A percentile compares a stretch with the other conserved stretches of the same genome.
Evolutionary conservation across 805 yeast species (phyloP).

Genomic region (Zygoascus tannicola): DNA sequence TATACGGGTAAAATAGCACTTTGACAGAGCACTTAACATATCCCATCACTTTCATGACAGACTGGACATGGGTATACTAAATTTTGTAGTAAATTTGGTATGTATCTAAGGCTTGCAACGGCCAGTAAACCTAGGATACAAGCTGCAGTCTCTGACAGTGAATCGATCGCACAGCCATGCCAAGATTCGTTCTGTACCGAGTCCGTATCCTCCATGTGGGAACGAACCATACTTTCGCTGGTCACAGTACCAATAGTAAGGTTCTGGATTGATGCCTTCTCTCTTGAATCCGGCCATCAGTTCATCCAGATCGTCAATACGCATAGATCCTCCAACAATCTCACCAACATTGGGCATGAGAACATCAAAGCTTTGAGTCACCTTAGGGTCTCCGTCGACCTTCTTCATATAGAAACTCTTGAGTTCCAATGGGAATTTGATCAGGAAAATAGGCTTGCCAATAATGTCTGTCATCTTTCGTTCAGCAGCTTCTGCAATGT

Average conservation of each 20-base stretch:
- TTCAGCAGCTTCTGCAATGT: conserved; percentile 99
- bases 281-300: conserved; percentile 84
- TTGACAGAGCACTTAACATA: background rate
- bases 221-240: conserved; percentile 94
- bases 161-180: conserved; percentile 98
- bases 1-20: background rate
- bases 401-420: conserved; percentile 97
- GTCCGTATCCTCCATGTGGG: conserved; percentile 99
- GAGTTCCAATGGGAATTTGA: conserved; percentile 92
- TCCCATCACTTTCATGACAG: too few relatives aligned
- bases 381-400: conserved; percentile 82
- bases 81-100: too few relatives aligned
- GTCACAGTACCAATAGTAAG: conserved; percentile 95
- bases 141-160: conserved; percentile 96
- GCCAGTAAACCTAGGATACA: conserved; percentile 96
- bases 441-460: conserved; percentile 85
- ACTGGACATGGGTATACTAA: too few relatives aligned
- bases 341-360: conserved; percentile 99
- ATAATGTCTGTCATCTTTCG: conserved; percentile 95
- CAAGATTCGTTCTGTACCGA: conserved; percentile 94
- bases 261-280: conserved; percentile 71
- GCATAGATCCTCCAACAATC: conserved; percentile 98
- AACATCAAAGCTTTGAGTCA: conserved; percentile 96
- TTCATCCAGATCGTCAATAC: conserved; percentile 76
- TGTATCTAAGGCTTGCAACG: conserved; percentile 79